Conservation (phyloP, 2,329 filamentous ascomycete genomes). For the Sclerotinia spermophila region DNA sequence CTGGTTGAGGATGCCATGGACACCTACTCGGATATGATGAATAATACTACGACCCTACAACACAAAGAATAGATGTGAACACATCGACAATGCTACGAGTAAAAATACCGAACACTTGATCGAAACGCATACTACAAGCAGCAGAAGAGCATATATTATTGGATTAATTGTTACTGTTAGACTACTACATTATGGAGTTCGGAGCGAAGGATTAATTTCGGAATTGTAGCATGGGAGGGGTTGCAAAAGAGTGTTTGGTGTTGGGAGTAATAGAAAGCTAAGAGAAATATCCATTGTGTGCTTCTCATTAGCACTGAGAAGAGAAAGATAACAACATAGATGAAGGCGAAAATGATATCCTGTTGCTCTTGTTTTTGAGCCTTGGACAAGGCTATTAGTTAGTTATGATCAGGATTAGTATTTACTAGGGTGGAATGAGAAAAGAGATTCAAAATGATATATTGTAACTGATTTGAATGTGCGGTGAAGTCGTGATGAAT, state of each 20-base stretch:
- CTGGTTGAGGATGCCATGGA: neutral
- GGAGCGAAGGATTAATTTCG: neutral
- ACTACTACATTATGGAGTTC: neutral
- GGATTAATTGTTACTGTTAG: neutral
- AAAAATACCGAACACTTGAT: neutral
- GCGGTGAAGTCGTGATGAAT: neutral
- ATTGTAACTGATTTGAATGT: neutral
- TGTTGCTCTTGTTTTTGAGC: slow-evolving; percentile 1
- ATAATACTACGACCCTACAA: neutral
- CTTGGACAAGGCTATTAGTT: neutral
- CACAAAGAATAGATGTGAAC: neutral
- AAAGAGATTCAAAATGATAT: neutral
- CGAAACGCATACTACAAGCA: neutral
- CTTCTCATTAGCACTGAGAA: neutral
- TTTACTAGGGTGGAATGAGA: neutral
- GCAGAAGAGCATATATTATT: neutral
- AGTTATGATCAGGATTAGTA: neutral
- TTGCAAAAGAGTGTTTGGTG: neutral
- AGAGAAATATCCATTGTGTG: neutral
- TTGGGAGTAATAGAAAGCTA: neutral
- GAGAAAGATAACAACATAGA: neutral
- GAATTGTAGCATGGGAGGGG: neutral
- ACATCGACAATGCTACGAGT: neutral
- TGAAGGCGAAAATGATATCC: neutral
- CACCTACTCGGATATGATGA: neutral